Percentiles rank a stretch among this genome's conserved stretches.
These are phyloP conservation scores for Pichia sp. DNA, from an alignment of 1,139 yeast genomes.

Conservation along the genomic window DNA sequence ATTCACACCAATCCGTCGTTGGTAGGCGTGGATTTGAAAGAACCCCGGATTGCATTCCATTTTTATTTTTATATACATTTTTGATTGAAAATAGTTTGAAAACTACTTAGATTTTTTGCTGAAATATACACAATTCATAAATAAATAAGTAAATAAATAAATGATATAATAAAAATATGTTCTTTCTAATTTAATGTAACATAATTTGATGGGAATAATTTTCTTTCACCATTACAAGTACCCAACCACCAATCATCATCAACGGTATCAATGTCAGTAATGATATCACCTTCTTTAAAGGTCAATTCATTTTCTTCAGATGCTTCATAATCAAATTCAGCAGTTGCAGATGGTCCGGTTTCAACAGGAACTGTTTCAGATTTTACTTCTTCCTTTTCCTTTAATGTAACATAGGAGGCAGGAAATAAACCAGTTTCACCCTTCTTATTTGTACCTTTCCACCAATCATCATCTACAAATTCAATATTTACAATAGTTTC, in stretches of 20 bases:
- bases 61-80: conserved; percentile 44
- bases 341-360: conserved; percentile 53
- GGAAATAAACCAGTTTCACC: conserved; percentile 71
- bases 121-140: neutral
- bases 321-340: conserved; percentile 83
- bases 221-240: conserved; percentile 64
- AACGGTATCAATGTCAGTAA: conserved; percentile 76
- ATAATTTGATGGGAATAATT: conserved; percentile 88
- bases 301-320: conserved; percentile 85
- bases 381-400: conserved; percentile 26
- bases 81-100: conserved; percentile 14
- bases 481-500: conserved; percentile 61
- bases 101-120: neutral
- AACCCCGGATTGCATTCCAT: conserved; percentile 49
- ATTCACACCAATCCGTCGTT: conserved; percentile 69
- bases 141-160: neutral
- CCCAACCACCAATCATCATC: conserved; percentile 99
- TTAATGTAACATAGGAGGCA: conserved; percentile 53
- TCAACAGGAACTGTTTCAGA: conserved; percentile 13
- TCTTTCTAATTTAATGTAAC: conserved; percentile 40
- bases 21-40: conserved; percentile 57
- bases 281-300: conserved; percentile 75
- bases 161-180: neutral
- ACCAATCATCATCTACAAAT: conserved; percentile 74
- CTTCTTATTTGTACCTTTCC: conserved; percentile 60